Base-by-base conservation (phyloP, 805 yeast genomes). In the Barnettozyma siamensis region DNA sequence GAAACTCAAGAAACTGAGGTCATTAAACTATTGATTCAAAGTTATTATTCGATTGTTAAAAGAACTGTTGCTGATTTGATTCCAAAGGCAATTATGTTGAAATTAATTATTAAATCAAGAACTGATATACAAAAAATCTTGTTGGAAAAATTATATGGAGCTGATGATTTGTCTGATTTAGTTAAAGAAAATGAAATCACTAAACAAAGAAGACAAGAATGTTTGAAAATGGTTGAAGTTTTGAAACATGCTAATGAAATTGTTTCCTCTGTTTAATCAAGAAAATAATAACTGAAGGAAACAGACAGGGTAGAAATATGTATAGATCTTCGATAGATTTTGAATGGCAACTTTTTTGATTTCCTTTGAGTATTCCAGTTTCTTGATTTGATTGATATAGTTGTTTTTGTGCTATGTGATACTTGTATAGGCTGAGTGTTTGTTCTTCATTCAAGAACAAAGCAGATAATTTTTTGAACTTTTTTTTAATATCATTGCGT, bases 1-100 rank as follows among this genome's bases (percentile, higher is more conserved):
- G 99, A 93, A 68, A 79, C 91, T 19, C 83, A 86, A 78, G 99
- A 93, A 65, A 91, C 98, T 2, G 99, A 93, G 60, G 97, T 93
- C 30, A 93, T 93, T 60, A 93, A 93, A 69, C 73, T 93, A 45
- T 74, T 93, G 60, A 91, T 93, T 50, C 76, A 82, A 38, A 87
- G 96, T 21, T 93, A 93, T 65, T 93, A 83, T 69, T 78, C 78
- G 58, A 93, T 93, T 60, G 96, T 93, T 37, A 88, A 89, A 67
- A 79, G 95, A 60, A 87, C 97, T 1, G 83, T 93, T 54, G 83
- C 95, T 17, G 99, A 93, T 60, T 70, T 89, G 56, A 83, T 93
- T 52, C 99, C 99, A 52, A 93, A 93, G 67, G 94, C 97, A 4
- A 76, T 93, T 48, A 88, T 89, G 95, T 73, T 91, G 56, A 89